Base-by-base conservation (phyloP, 164 flowering plant genomes). In the Buxus sempervirens region DNA sequence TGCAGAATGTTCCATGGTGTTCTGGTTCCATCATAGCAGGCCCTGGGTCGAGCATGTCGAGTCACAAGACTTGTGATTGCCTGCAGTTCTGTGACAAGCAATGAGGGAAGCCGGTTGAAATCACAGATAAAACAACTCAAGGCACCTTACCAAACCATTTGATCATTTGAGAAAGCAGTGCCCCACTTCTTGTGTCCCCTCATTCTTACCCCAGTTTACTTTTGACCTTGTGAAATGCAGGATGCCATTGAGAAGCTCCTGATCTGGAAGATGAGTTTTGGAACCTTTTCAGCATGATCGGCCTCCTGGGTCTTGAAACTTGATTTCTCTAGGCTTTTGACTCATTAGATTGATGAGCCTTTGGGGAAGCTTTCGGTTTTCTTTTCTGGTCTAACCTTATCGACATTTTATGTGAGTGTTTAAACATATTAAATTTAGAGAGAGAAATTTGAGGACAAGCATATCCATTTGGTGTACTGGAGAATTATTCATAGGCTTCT, bases 11-110 rank as follows among this genome's bases (percentile, higher is more conserved):
- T 22, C 94, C 96, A 0, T 90, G 90, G n/a, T 55, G 91, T 61
- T 28, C 71, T 67, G 49, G 68, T 68, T 68, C 68, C 72, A 26
- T 73, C 75, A 1, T 72, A 76, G 70, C 88, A 88, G 84, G 90
- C 93, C 32, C 91, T 92, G 72, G 96, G 96, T 19, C 82, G 97
- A 28, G 96, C 97, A 25, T 90, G 97, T 73, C 96, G 97, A 55
- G 96, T 91, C 59, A 90, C 97, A 8, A 78, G 97, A 66, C 84
- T 93, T 2, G 96, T 91, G 25, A 90, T 91, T 76, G 86, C 96
- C 24, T 87, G 91, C n/a, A n/a, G n/a, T 66, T 92, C 96, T 49
- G 96, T 92, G 63, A 90, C 93, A 0, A 78, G 85, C 74, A 90
- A 90, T 24, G 96, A 75, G 66, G 75, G 75, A 5, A 72, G 78